These are phyloP conservation scores for Aspergillus pseudoviridinutans DNA, from an alignment of 2,329 filamentous ascomycete genomes.

Conservation along the genomic window DNA sequence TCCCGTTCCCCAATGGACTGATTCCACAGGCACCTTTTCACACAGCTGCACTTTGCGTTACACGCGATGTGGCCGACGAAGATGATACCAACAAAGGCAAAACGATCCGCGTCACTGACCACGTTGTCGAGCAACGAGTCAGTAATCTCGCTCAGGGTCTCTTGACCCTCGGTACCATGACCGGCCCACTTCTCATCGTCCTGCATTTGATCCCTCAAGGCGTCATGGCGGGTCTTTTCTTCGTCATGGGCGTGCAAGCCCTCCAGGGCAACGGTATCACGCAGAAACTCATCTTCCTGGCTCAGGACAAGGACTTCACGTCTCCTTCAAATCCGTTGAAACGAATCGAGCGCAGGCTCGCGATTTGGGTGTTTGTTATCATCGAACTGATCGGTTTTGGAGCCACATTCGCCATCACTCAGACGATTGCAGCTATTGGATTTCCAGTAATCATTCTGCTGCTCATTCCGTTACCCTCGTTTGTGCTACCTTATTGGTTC, in stretches of 20 bases:
- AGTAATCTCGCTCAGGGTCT: constrained; percentile 76
- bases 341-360: constrained; percentile 55
- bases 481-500: constrained; percentile 62
- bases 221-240: constrained; percentile 76
- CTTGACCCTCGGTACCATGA: constrained; percentile 74
- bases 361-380: constrained; percentile 68
- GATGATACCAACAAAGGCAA: constrained; percentile 60
- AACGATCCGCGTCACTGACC: constrained; percentile 57
- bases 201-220: constrained; percentile 75
- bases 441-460: constrained; percentile 72
- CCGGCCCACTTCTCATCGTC: constrained; percentile 67
- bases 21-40: constrained; percentile 83
- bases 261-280: constrained; percentile 75
- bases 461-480: constrained; percentile 63
- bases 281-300: constrained; percentile 66
- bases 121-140: constrained; percentile 65
- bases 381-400: constrained; percentile 68
- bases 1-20: constrained; percentile 78
- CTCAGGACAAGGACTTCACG: constrained; percentile 62
- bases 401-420: constrained; percentile 76
- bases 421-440: constrained; percentile 77
- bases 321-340: constrained; percentile 55
- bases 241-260: constrained; percentile 78
- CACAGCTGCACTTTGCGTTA: constrained; percentile 73
- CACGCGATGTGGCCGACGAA: constrained; percentile 50